Base-by-base conservation (phyloP, 2,329 filamentous ascomycete genomes). In the Penicillium expansum region DNA sequence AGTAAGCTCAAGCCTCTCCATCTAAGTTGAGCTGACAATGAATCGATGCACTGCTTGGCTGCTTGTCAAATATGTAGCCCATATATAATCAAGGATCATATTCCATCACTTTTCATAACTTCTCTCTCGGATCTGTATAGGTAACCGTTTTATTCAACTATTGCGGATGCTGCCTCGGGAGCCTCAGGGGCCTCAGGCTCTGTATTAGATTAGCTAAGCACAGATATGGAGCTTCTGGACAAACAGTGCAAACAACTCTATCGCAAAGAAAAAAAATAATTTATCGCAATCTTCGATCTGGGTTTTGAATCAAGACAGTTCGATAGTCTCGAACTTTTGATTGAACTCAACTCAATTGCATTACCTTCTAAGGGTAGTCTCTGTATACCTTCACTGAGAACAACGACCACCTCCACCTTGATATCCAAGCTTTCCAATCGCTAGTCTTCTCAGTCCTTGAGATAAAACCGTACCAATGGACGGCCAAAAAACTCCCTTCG, bases 401-500 rank as follows among this genome's bases (percentile, higher is more conserved):
- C 52, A 45, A 55, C 56, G 37, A 32, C 18, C 22, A 29, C 27
- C 24, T 18, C 11, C 16, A 30, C 20, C 11, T 29, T 32, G 29
- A 22, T 30, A 47, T 18, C 20, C 13, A 30, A 22, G 13, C 5
- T 29, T 55, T 48, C 27, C 56, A 60, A 59, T 53, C 37, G 24
- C 47, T 14, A 33, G 33, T 37, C 18, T 30, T 32, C 32, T 50
- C 55, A 61, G 62, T 56, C 37, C 52, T 52, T n/a, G 29, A 50
- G 38, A 51, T 22, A 42, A 37, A 54, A 42, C 52, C 47, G 37
- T 27, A 33, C 52, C 45, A 59, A 74, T 73, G 70, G 74, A 78
- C 60, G 65, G 78, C 33, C 75, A 79, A 62, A 81, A 79, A 56
- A 82, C 76, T 61, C 89, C 90, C 6, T 95, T 95, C 65, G 87